phyloP scores from a whole-genome alignment of 2,329 filamentous ascomycete genomes.

The Aspergillus vadensis region DNA sequence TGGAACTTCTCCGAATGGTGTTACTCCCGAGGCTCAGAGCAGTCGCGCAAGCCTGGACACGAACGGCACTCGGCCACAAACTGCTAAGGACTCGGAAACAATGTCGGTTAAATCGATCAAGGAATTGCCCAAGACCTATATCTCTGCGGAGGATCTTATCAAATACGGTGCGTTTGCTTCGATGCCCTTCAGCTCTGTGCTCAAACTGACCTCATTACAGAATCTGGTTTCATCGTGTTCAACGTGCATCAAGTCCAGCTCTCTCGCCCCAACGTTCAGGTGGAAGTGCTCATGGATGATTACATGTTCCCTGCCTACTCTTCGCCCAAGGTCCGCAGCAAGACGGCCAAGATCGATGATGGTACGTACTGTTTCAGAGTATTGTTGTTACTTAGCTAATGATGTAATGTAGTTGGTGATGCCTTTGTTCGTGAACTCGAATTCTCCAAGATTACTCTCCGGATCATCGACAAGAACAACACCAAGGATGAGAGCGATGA shows the following conservation, averaged over 20 bases:
- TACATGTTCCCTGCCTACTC: constrained; percentile 88
- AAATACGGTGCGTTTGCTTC: constrained; percentile 64
- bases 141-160: constrained; percentile 77
- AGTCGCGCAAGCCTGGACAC: constrained; percentile 39
- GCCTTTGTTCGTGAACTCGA: constrained; percentile 97
- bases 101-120: constrained; percentile 49
- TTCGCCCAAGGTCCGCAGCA: constrained; percentile 72
- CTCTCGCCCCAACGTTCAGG: constrained; percentile 70
- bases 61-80: constrained; percentile 37
- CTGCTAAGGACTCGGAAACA: constrained; percentile 50
- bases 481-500: constrained; percentile 69
- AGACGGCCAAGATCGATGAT: constrained; percentile 77
- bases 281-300: constrained; percentile 93
- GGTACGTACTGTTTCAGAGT: constrained; percentile 48
- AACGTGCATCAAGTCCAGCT: constrained; percentile 89
- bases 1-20: constrained; percentile 22
- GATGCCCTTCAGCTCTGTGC: not conserved
- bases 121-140: constrained; percentile 71
- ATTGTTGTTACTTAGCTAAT: not conserved
- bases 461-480: constrained; percentile 78
- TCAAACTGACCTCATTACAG: constrained; percentile 43
- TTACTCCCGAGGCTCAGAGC: constrained; percentile 22
- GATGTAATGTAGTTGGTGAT: constrained; percentile 66
- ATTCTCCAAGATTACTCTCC: constrained; percentile 87
- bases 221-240: constrained; percentile 92